A percentile compares a stretch with the other conserved stretches of the same genome.
Evolutionary conservation across 345 rosid genomes (phyloP).

Genomic region (Corymbia maculata): DNA sequence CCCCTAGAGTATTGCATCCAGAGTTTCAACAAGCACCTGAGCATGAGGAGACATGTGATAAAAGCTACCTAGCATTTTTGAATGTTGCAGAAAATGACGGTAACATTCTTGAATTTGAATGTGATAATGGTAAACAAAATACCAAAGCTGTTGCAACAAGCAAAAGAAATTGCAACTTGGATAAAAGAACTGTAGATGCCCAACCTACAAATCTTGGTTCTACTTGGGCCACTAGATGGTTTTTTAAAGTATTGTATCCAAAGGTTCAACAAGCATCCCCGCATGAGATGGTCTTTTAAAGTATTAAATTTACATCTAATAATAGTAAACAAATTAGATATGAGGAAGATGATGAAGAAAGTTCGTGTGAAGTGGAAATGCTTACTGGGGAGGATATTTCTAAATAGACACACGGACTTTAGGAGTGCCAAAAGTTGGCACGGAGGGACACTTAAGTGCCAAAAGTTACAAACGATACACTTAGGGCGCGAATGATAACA

Average conservation of each 20-base stretch:
- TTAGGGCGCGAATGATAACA: too few relatives aligned
- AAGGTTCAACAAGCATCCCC: neutral
- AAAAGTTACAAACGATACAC: too few relatives aligned
- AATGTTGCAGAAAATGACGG: constrained; percentile 4
- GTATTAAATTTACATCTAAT: neutral
- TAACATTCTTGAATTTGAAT: neutral
- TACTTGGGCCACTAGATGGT: neutral
- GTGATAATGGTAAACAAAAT: constrained; percentile 11
- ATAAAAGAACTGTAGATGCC: neutral
- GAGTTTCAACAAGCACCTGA: neutral
- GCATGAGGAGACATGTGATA: constrained; percentile 10
- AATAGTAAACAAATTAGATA: constrained; percentile 9
- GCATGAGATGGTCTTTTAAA: constrained; percentile 9
- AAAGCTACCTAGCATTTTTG: constrained; percentile 4
- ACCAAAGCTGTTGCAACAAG: constrained; percentile 2
- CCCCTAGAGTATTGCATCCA: neutral
- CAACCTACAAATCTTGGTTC: constrained; percentile 2
- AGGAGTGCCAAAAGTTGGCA: too few relatives aligned
- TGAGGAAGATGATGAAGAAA: constrained; percentile 11
- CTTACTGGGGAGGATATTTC: neutral
- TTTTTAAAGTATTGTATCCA: neutral
- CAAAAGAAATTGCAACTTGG: neutral
- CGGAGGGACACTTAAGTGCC: too few relatives aligned
- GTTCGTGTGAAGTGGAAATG: constrained; percentile 35
- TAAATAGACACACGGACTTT: too few relatives aligned